Evolutionary conservation across 73 alveolate species (phyloP), one percentile per base, ranked within the genome.

Genomic region (Blepharisma japonicum): DNA sequence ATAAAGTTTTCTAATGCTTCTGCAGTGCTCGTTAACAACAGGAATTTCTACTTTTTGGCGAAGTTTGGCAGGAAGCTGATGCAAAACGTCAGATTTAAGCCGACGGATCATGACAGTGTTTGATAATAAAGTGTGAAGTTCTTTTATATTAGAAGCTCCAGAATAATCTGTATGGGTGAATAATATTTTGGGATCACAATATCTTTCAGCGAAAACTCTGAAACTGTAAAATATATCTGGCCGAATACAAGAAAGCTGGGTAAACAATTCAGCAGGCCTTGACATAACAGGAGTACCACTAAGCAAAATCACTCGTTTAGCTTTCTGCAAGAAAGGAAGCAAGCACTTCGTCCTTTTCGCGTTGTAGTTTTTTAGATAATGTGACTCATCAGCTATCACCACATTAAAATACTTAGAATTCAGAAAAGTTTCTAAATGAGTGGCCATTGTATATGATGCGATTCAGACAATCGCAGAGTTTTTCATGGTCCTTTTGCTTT

Each of bases 241-340:
- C 68, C 99, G 81, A 55, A 95, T 66, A 53, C 88, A 88, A 71
- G 94, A 89, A 23, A 95, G 86, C 77, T 88, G 77, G 56, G 90
- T 94, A 81, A 82, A 95, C 68, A 95, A 78, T 78, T 95, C 99
- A 83, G 88, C 80, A 8, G 99, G 99, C 71, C 92, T 93, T 53
- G 97, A 93, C 53, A 93, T 82, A 81, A 95, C 94, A 20, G 99
- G 99, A 7, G 99, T 95, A 0, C 99, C 99, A 21, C 98, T 88
- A 50, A 61, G 23, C 51, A 80, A 42, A 20, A 95, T 87, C 23
- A 89, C 86, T 78, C 97, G 82, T 85, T 86, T 94, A 20, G 91
- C 78, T 72, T 89, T 83, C 90, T 90, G 86, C 67, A 96, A 81
- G 42, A 94, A 68, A 11, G 99, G 99, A 11, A 92, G 89, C 27